Evolutionary conservation across 2,329 filamentous ascomycete species (phyloP), one percentile per base, ranked within the genome.

Genomic region (Myotisia sp.): DNA sequence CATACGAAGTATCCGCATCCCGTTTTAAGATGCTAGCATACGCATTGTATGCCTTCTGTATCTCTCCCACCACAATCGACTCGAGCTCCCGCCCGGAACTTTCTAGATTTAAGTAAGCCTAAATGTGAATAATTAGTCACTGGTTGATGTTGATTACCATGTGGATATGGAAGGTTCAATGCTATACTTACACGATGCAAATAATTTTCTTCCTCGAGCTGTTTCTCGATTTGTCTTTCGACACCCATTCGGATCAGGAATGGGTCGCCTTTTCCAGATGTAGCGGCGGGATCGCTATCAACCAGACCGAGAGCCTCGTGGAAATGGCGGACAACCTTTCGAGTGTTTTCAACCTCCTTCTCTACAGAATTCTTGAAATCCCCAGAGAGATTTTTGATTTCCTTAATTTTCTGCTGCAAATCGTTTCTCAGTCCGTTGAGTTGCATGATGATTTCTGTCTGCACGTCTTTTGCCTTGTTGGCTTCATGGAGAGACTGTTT

Each of bases 301-400:
- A 77, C 76, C 46, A 83, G 71, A 10, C 79, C 78, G 20, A 98
- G 60, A 1, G 79, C 71, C 39, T 94, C 86, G 43, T 90, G 78
- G n/a, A 94, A 65, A 20, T 74, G 68, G 34, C 76, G 76, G 17
- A 95, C 82, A 10, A 79, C 78, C 53, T 75, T 83, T 41, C 77
- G 71, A 0, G 90, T 94, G 12, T 57, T 64, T 13, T 94, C 86
- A 64, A 92, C 87, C 58, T 95, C 90, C 61, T 87, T 93, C 17
- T 93, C 84, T 6, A 98, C 85, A 0, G 79, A 81, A 53, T 93
- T 98, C 61, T 93, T 93, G 62, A 98, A 98, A 56, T 98, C 90
- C 10, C 85, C 81, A 4, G 84, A 81, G 10, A 98, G 65, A 45
- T 76, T 79, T 62, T 92, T 93, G 63, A 98, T 98, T 60, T 98